These are phyloP conservation scores for Diaporthe batatas DNA, from an alignment of 2,329 filamentous ascomycete genomes.

Conservation along the genomic window DNA sequence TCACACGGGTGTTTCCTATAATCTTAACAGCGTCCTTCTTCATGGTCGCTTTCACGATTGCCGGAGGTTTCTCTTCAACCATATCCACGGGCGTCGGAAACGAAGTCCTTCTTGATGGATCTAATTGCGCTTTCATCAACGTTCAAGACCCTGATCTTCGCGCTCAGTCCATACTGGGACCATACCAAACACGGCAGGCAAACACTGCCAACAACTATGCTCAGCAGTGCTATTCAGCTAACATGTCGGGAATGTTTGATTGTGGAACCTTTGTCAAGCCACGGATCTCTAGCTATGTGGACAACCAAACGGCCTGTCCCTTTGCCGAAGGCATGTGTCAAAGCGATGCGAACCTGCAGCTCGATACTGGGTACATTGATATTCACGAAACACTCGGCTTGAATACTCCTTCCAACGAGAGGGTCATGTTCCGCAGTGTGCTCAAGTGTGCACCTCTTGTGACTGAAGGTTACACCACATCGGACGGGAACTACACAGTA, in stretches of 20 bases:
- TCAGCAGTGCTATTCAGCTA: slow-evolving; percentile 42
- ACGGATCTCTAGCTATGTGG: not conserved
- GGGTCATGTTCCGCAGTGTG: slow-evolving; percentile 34
- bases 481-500: slow-evolving; percentile 23
- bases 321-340: slow-evolving; percentile 43
- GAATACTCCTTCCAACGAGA: slow-evolving; percentile 42
- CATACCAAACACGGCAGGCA: not conserved
- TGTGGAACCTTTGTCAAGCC: slow-evolving; percentile 20
- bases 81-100: slow-evolving; percentile 26
- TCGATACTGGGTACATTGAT: slow-evolving; percentile 44
- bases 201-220: slow-evolving; percentile 39
- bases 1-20: not conserved
- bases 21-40: not conserved
- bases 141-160: not conserved
- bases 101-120: slow-evolving; percentile 39
- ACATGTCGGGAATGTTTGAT: slow-evolving; percentile 18
- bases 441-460: slow-evolving; percentile 36
- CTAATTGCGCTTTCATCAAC: not conserved
- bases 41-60: slow-evolving; percentile 16
- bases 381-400: slow-evolving; percentile 44
- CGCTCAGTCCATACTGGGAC: not conserved
- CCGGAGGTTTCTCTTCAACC: slow-evolving; percentile 28
- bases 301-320: slow-evolving; percentile 42
- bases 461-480: slow-evolving; percentile 32
- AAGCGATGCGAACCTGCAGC: slow-evolving; percentile 24